Base-by-base conservation (phyloP, 352 stramenopile species). In the Blastocystis sp. region DNA sequence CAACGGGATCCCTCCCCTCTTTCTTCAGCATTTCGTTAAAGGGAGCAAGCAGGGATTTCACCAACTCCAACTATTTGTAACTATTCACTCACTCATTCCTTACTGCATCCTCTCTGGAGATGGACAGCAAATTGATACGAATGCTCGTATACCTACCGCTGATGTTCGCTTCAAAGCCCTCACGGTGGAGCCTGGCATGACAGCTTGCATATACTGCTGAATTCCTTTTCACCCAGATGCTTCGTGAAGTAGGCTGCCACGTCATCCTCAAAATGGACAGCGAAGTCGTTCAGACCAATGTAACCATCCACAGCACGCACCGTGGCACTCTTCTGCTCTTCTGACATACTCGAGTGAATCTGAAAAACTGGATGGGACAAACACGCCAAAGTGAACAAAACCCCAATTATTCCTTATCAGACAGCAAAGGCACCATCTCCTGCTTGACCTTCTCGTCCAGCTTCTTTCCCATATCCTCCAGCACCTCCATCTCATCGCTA, bases 41-140 rank as follows among this genome's bases (percentile, higher is more conserved):
- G 34, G 71, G 48, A 24, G 40, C 28, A 24, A 81, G 28, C 24
- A 81, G 48, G 14, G 0, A 48, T 28, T 65, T 66, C 52, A 81
- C 71, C 10, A 40, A 52, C 11, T 42, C 17, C 48, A 81, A 66
- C 71, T 81, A 81, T 6, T 21, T 10, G 21, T 43, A n/a, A 63
- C 24, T 9, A 24, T 42, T 48, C 28, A 34, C 81, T 11, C 91
- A 76, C 4, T 95, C 43, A 40, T 90, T 89, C 21, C 59, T 45
- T 17, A 95, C 79, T 40, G 92, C 93, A 64, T 93, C 91, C 2
- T 93, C 90, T 28, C 91, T 91, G 17, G 90, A 92, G 54, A 91
- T 90, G 38, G 90, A 92, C 69, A 94, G 89, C 10, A 92, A 94
- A 77, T 95, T 94, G 45, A 95, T 92, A 10, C 93, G 92, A 42